Conservation (phyloP, 768 basidiomycete genomes). For the Lactarius tabidus region DNA sequence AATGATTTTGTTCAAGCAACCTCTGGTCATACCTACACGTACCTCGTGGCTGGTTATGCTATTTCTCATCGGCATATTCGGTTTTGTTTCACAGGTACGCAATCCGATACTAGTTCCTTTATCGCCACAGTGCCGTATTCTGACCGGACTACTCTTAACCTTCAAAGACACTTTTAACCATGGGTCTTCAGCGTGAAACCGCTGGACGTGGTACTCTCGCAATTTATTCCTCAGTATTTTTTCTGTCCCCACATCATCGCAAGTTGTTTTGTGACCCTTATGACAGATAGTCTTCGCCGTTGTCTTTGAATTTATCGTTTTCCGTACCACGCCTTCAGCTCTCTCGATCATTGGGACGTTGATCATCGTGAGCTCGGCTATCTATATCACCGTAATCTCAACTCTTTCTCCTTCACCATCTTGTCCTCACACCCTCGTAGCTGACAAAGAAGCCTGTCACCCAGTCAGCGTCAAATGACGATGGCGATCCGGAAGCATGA, state of each 20-base stretch:
- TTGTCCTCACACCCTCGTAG: constrained; percentile 15
- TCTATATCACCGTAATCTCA: constrained; percentile 55
- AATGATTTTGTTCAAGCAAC: too few relatives aligned
- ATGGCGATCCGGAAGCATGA: background rate
- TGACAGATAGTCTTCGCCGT: constrained; percentile 62
- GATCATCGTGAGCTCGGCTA: constrained; percentile 59
- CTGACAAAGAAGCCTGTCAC: constrained; percentile 23
- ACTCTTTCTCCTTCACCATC: background rate
- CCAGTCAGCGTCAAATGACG: background rate
- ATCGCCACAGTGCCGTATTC: too few relatives aligned
- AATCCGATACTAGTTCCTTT: too few relatives aligned
- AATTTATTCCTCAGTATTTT: constrained; percentile 49
- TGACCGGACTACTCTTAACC: too few relatives aligned
- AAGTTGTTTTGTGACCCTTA: background rate
- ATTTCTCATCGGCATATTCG: too few relatives aligned
- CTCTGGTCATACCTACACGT: too few relatives aligned
- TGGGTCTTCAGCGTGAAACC: constrained; percentile 42
- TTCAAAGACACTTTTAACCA: too few relatives aligned
- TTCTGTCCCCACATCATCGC: constrained; percentile 1
- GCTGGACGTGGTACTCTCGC: constrained; percentile 61
- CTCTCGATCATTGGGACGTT: constrained; percentile 58
- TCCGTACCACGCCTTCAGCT: constrained; percentile 53
- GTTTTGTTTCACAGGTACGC: too few relatives aligned
- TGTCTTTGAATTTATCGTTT: constrained; percentile 60
- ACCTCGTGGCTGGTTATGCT: too few relatives aligned